Base-by-base conservation (phyloP, 106 monocot species). In the Acorus calamus region DNA sequence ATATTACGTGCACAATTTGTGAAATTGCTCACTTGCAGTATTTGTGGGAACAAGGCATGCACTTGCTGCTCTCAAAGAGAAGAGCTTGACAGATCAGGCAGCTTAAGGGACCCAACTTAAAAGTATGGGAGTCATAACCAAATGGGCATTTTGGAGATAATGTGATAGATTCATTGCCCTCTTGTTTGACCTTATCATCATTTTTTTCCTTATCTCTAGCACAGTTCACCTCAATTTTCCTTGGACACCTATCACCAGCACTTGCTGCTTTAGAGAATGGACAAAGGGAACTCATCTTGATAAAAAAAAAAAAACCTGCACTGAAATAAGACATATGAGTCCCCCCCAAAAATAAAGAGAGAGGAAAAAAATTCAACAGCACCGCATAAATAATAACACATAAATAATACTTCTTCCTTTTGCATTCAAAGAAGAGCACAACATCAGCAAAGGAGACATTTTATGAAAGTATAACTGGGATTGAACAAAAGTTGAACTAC, bases 101-200 rank as follows among this genome's bases (percentile, higher is more conserved):
- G 71, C 94, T 96, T 9, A 96, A 70, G 67, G 94, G 94, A 47
- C 94, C 94, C 71, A 96, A 61, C 52, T 96, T 91, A 57, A 91
- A 96, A 5, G 85, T 85, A 50, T 88, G 78, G 14, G 96, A 96
- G 67, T 96, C 91, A 68, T 87, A 96, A 71, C 94, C 94, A 73
- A 80, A 96, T 11, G 94, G 94, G 61, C 96, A 96, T 50, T 91
- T 96, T 50, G 96, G 69, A 57, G 91, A 65, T 28, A 91, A 62
- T 64, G 59, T 55, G 4, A 11, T 70, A 52, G 93, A 67, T 53
- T 73, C 70, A 63, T 70, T 70, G 10, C 14, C 75, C 28, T 83
- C 60, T 3, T 56, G 55, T 14, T 80, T 71, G 4, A 28, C 64
- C 70, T 78, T 76, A 3, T 72, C 68, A 52, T 73, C 65, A 65